Evolutionary conservation across 306 rosid species (phyloP).

Genomic region (Biancaea sappan): DNA sequence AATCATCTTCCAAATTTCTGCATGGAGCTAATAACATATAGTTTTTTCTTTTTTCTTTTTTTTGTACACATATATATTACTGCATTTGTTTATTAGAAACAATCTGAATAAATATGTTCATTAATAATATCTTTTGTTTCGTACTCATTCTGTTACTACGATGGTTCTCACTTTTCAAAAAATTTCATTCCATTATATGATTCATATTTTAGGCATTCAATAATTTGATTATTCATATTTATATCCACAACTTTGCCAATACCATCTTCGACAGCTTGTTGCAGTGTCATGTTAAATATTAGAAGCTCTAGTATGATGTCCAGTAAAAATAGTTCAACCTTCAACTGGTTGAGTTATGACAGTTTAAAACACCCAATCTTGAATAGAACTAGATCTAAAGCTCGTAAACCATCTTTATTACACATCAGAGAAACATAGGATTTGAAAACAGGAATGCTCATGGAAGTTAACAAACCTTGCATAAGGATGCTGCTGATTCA

Average conservation of each 20-base stretch:
- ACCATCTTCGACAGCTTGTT: background rate
- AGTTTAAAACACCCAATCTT: background rate
- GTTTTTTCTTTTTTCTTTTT: too few relatives aligned
- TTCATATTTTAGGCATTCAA: background rate
- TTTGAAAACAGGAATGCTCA: slow-evolving; percentile 4
- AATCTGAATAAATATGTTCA: background rate
- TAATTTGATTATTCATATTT: background rate
- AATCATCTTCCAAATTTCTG: background rate
- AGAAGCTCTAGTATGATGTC: slow-evolving; percentile 3
- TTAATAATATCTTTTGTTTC: background rate
- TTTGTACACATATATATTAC: background rate
- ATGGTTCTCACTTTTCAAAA: background rate
- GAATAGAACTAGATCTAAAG: slow-evolving; percentile 7
- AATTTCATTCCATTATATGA: background rate
- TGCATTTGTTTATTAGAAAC: background rate
- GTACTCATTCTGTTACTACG: background rate
- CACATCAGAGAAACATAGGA: background rate
- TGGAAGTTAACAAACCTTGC: slow-evolving; percentile 70
- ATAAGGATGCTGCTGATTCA: slow-evolving; percentile 94
- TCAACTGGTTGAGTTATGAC: background rate
- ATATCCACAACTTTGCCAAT: background rate
- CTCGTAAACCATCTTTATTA: slow-evolving; percentile 21
- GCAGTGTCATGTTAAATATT: background rate
- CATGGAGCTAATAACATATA: background rate
- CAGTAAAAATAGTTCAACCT: background rate